Evolutionary conservation across 306 rosid genomes (phyloP).

Genomic region (Casuarina cunninghamiana): DNA sequence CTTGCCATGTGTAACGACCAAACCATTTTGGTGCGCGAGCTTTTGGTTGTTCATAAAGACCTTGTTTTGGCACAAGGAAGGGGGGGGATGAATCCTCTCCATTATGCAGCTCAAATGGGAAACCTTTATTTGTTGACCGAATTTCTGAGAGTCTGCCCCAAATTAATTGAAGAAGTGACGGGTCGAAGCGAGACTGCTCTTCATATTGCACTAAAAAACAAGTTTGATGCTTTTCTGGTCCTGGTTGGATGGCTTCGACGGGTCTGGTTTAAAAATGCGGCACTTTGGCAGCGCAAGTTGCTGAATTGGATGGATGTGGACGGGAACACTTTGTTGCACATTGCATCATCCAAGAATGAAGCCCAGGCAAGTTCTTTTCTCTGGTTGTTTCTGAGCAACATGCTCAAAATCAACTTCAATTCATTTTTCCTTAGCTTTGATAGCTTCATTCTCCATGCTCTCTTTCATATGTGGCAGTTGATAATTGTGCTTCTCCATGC

Average conservation of each 20-base stretch:
- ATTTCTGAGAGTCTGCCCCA: background rate
- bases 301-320: slow-evolving; percentile 15
- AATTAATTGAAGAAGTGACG: background rate
- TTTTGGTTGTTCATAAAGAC: background rate
- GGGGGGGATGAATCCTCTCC: background rate
- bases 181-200: background rate
- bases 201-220: background rate
- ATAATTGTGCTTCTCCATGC: too few relatives aligned
- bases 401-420: too few relatives aligned
- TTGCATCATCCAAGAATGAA: slow-evolving; percentile 22
- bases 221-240: background rate
- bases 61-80: background rate
- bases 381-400: background rate
- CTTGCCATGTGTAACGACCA: too few relatives aligned
- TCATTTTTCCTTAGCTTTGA: too few relatives aligned
- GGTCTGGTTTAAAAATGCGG: background rate
- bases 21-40: too few relatives aligned
- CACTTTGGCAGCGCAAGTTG: background rate
- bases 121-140: background rate
- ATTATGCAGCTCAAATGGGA: background rate
- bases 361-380: slow-evolving; percentile 8
- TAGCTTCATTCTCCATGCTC: background rate
- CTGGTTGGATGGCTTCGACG: background rate
- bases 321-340: slow-evolving; percentile 41
- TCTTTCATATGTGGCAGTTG: background rate